Evolutionary conservation across 306 rosid species (phyloP), one percentile per base, ranked within the genome.

Genomic region (Astragalus glycyphyllos): DNA sequence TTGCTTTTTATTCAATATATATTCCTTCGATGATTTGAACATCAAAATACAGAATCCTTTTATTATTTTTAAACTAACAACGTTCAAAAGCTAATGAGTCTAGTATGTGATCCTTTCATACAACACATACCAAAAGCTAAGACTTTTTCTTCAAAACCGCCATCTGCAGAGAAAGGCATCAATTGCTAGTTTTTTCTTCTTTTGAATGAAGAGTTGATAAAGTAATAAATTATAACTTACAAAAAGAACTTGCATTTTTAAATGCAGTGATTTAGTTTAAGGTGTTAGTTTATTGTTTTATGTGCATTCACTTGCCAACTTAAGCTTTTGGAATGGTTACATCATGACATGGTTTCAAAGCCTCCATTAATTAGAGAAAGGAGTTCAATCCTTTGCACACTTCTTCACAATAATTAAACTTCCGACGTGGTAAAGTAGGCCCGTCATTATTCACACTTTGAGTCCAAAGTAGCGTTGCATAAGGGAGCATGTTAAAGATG

Each of bases 21-120:
- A n/a, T 58, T n/a, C 10, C 2, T 58, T 58, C 34, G 8, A 35
- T 35, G 46, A 58, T 58, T 37, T 34, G 65, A 58, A 58, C 65
- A 34, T 35, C 45, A 34, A 23, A 58, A 58, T 58, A 58, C 9
- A 34, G 7, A 32, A 34, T 45, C 13, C 26, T 13, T 57, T 13
- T 12, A 58, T 58, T 35, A 17, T 14, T 37, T 48, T 17, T 9
- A 37, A 13, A 50, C 62, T 12, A 68, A 20, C 17, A 38, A 7
- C 40, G 37, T 16, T 23, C 8, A 53, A 11, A 53, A 38, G 26
- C 37, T 37, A 59, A 59, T 59, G 31, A 14, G 46, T 59, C 46
- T 58, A 59, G 47, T 47, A 58, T 58, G 44, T 59, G 4, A 66
- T 14, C 34, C n/a, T 32, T 68, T 68, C 11, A 7, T 49, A 4